phyloP scores from a whole-genome alignment of 305 asterid species.

The Caryopteris hybrid region DNA sequence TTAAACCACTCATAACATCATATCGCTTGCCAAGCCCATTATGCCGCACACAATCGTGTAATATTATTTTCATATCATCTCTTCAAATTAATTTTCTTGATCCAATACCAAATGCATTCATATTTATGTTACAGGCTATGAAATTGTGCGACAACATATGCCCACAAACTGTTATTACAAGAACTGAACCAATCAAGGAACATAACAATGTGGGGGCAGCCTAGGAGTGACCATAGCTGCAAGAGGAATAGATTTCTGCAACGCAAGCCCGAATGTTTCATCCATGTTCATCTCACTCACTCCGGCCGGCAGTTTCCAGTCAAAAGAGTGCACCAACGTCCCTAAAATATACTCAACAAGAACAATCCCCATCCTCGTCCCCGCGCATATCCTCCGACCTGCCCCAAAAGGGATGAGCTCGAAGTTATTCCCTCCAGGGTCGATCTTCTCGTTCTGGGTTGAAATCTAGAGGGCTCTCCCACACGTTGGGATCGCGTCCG shows the following conservation, averaged over 20 bases:
- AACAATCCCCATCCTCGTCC: slow-evolving; percentile 39
- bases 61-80: no score
- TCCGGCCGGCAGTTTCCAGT: slow-evolving; percentile 26
- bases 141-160: no score
- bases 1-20: no score
- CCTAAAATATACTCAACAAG: slow-evolving; percentile 39
- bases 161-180: no score
- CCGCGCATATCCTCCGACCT: slow-evolving; percentile 46
- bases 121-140: no score
- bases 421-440: slow-evolving; percentile 32
- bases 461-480: slow-evolving; percentile 40
- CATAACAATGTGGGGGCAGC: slow-evolving; percentile 29
- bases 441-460: slow-evolving; percentile 28
- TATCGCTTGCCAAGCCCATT: no score
- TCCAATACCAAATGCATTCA: no score
- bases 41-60: no score
- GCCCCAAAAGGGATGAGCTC: slow-evolving; percentile 46
- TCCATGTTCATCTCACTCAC: slow-evolving; percentile 36
- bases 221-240: slow-evolving; percentile 39
- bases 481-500: slow-evolving; percentile 42
- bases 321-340: slow-evolving; percentile 39
- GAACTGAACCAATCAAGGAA: slow-evolving; percentile 13
- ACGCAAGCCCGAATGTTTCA: slow-evolving; percentile 44
- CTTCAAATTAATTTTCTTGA: no score
- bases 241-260: slow-evolving; percentile 49